Conservation (phyloP, 2,329 filamentous ascomycete genomes). For the Aspergillus unguis region DNA sequence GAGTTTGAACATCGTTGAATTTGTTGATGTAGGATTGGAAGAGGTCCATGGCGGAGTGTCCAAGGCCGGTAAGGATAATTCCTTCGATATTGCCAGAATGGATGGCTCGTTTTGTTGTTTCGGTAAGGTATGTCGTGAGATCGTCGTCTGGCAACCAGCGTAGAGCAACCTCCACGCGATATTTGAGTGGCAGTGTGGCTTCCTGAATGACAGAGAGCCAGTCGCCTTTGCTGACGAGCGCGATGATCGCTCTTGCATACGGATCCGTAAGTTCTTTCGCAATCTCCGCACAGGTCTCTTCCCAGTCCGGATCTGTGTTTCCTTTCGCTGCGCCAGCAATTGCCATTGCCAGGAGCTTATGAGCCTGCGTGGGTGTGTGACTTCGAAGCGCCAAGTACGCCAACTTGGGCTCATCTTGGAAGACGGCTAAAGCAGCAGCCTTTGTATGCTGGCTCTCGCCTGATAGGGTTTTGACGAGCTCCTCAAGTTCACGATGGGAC, state of each 20-base stretch:
- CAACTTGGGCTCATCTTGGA: constrained; percentile 58
- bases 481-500: constrained; percentile 49
- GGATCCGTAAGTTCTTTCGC: constrained; percentile 60
- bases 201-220: constrained; percentile 59
- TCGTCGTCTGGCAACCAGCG: constrained; percentile 47
- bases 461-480: constrained; percentile 51
- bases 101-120: constrained; percentile 51
- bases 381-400: constrained; percentile 56
- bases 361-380: constrained; percentile 52
- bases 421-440: constrained; percentile 60
- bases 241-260: constrained; percentile 59
- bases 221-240: constrained; percentile 57
- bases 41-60: constrained; percentile 56
- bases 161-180: constrained; percentile 62
- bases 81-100: constrained; percentile 59
- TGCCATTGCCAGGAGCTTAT: constrained; percentile 55
- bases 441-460: constrained; percentile 57
- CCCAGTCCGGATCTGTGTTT: constrained; percentile 55
- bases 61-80: constrained; percentile 59
- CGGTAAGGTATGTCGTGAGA: constrained; percentile 53
- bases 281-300: constrained; percentile 60
- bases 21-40: constrained; percentile 59
- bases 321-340: constrained; percentile 46
- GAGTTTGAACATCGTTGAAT: constrained; percentile 61
- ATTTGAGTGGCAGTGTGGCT: constrained; percentile 56